Conservation (phyloP, 139 green algal genomes). For the Picochlorum sp. region DNA sequence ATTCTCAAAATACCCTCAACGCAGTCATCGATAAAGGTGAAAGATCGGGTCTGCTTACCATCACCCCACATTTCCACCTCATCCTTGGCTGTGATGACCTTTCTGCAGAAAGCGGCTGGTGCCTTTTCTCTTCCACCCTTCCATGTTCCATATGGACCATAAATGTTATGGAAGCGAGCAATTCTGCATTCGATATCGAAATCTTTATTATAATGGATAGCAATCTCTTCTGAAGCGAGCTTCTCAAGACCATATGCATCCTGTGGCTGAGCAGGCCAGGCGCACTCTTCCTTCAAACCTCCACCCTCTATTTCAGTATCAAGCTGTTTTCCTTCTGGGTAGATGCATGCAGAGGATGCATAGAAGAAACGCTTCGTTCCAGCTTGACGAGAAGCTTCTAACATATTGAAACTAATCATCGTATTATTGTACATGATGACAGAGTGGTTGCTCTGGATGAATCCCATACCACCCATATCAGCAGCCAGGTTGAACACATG, state of each 20-base stretch:
- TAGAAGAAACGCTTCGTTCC: constrained; percentile 88
- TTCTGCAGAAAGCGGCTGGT: constrained; percentile 96
- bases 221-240: constrained; percentile 93
- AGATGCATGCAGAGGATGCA: constrained; percentile 95
- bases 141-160: constrained; percentile 96
- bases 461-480: constrained; percentile 99
- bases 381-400: constrained; percentile 74
- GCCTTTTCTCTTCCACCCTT: constrained; percentile 99
- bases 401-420: constrained; percentile 98
- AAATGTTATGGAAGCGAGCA: constrained; percentile 83
- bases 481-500: constrained; percentile 99
- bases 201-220: constrained; percentile 96
- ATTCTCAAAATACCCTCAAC: constrained; percentile 98
- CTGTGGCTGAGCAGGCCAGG: constrained; percentile 96
- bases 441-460: constrained; percentile 99
- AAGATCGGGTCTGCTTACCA: constrained; percentile 96
- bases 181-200: constrained; percentile 94
- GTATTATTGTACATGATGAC: constrained; percentile 99
- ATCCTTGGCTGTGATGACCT: constrained; percentile 71
- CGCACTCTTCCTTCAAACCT: constrained; percentile 88
- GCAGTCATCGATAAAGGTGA: constrained; percentile 99
- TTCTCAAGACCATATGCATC: constrained; percentile 99
- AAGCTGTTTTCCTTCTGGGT: constrained; percentile 95
- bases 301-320: constrained; percentile 80
- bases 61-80: constrained; percentile 99